A percentile compares a stretch with the other conserved stretches of the same genome.
These are phyloP conservation scores for Lactifluus volemus DNA, from an alignment of 768 basidiomycete species.

Conservation along the genomic window DNA sequence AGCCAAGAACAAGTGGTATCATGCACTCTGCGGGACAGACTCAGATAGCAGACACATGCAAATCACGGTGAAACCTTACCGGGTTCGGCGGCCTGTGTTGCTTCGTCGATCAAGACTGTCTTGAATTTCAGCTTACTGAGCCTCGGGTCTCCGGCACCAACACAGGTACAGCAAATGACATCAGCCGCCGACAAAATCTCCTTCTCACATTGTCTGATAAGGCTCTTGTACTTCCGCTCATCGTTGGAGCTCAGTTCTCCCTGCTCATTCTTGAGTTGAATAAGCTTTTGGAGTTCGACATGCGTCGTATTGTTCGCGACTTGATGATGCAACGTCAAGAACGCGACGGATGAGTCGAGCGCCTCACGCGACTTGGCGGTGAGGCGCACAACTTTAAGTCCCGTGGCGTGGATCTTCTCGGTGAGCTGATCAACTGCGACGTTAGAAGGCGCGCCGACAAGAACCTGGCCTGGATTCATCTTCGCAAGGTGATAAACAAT, in stretches of 20 bases:
- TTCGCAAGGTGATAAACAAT: constrained; percentile 98
- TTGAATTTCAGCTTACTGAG: constrained; percentile 96
- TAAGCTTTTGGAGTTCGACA: constrained; percentile 95
- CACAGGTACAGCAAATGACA: constrained; percentile 98
- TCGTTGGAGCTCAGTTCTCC: constrained; percentile 95
- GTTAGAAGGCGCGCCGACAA: constrained; percentile 98
- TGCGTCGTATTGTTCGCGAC: constrained; percentile 95
- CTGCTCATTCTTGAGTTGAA: constrained; percentile 95
- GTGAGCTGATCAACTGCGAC: constrained; percentile 99
- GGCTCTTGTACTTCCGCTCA: constrained; percentile 94
- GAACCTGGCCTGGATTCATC: constrained; percentile 99
- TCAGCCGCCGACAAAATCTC: constrained; percentile 93
- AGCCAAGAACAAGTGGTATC: constrained; percentile 97
- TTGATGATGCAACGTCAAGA: constrained; percentile 94
- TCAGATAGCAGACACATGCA: not conserved
- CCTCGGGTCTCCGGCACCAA: constrained; percentile 94
- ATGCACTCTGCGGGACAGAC: constrained; percentile 70
- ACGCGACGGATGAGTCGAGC: constrained; percentile 88
- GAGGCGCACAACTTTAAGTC: constrained; percentile 93
- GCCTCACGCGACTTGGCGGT: constrained; percentile 99
- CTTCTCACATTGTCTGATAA: constrained; percentile 93
- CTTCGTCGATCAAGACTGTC: constrained; percentile 97
- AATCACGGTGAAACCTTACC: constrained; percentile 39
- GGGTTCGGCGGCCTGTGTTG: constrained; percentile 96
- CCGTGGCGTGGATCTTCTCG: constrained; percentile 99